Percentiles rank a stretch among this genome's conserved stretches.
Evolutionary conservation across 345 rosid species (phyloP).

Genomic region (Salix viminalis): DNA sequence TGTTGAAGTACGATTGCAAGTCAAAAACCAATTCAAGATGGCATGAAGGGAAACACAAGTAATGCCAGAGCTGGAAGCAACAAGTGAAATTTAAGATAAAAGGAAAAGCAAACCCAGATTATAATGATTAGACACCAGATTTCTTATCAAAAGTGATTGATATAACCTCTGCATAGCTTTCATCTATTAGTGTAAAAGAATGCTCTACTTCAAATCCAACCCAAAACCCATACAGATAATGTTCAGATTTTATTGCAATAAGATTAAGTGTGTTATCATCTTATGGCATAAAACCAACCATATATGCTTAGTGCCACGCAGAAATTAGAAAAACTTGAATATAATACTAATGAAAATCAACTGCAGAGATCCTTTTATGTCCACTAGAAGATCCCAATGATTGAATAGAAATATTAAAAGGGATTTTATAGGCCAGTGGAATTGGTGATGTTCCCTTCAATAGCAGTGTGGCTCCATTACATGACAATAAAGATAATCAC

Average conservation of each 20-base stretch:
- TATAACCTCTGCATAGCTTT: neutral
- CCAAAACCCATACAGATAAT: neutral
- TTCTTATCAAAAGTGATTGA: neutral
- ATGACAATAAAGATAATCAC: too few species aligned
- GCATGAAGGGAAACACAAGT: neutral
- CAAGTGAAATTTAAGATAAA: neutral
- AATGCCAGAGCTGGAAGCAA: neutral
- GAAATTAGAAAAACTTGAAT: too few species aligned
- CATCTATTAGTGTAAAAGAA: neutral
- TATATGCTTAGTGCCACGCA: too few species aligned
- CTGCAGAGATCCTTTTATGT: too few species aligned
- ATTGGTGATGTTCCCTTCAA: too few species aligned
- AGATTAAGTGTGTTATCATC: neutral
- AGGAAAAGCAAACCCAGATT: neutral
- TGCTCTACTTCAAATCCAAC: neutral
- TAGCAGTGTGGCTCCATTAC: too few species aligned
- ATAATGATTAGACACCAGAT: neutral
- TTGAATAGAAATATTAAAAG: too few species aligned
- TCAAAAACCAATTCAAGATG: neutral
- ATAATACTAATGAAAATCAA: too few species aligned
- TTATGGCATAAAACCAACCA: too few species aligned
- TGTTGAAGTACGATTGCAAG: conserved; percentile 19
- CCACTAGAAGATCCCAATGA: too few species aligned
- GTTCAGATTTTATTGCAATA: neutral
- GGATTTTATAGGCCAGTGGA: too few species aligned